phyloP scores from a whole-genome alignment of 768 basidiomycete species.

The Lactarius sp. region DNA sequence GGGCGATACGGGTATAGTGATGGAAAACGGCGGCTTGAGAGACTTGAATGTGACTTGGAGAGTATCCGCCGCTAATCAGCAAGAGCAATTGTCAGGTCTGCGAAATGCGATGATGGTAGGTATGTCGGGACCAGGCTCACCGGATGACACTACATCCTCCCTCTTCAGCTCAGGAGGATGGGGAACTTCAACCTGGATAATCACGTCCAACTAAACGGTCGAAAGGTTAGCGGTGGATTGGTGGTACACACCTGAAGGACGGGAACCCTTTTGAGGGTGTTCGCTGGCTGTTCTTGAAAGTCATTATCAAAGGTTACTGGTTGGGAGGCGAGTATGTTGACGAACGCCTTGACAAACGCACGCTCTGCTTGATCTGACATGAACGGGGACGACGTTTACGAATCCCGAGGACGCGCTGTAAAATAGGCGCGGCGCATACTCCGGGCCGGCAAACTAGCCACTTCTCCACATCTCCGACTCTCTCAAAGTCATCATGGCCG shows the following conservation, averaged over 20 bases:
- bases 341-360: conserved; percentile 62
- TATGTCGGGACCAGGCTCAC: conserved; percentile 25
- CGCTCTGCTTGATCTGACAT: conserved; percentile 41
- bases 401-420: no score
- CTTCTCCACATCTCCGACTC: neutral
- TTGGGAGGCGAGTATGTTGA: conserved; percentile 59
- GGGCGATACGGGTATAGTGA: conserved; percentile 64
- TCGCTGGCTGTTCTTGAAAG: conserved; percentile 66
- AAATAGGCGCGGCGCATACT: neutral
- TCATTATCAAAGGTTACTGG: conserved; percentile 67
- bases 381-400: conserved; percentile 30
- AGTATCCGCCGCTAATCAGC: conserved; percentile 32
- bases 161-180: conserved; percentile 51
- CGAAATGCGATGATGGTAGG: neutral
- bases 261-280: conserved; percentile 64
- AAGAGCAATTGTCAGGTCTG: neutral
- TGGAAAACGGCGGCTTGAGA: conserved; percentile 75
- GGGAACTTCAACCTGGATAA: conserved; percentile 52
- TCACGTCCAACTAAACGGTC: neutral
- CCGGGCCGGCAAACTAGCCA: neutral
- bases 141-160: conserved; percentile 33
- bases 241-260: conserved; percentile 52
- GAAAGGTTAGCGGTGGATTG: conserved; percentile 2
- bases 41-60: conserved; percentile 85
- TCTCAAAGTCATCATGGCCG: conserved; percentile 26